Base-by-base conservation (phyloP, 768 basidiomycete genomes). In the Floccularia luteovirens region DNA sequence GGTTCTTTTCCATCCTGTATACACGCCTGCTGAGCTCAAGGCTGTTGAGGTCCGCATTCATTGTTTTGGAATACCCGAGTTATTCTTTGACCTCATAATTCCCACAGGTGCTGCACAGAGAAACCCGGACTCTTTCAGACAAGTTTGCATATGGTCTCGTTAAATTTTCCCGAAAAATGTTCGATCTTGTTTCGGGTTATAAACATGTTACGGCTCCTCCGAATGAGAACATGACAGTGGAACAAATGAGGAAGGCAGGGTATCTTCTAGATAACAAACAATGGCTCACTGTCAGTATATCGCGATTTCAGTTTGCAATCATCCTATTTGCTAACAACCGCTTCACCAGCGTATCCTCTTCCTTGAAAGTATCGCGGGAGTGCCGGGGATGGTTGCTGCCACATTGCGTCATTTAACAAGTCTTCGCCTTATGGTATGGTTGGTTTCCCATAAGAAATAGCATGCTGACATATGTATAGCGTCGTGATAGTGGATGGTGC, bases 311-410 rank as follows among this genome's bases (percentile, higher is more conserved):
- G 27, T 8, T 28, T 28, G 27, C 27, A 8, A 14, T n/a, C 8
- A 28, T 28, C 27, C 27, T 28, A n/a, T n/a, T n/a, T 37, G 28
- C 31, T 48, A 19, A 43, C 35, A n/a, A 19, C 17, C 30, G 34
- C 19, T 39, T 24, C 30, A 8, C n/a, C 41, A 75, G 75, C 69
- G 75, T 25, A 74, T 75, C 37, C 50, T 74, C 19, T 67, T 72
- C 63, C 70, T 98, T 24, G 94, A 98, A 63, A 82, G 75, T 38
- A 78, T 96, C 39, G 96, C 96, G 10, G 96, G 89, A 16, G 92
- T 97, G 1, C 94, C 94, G 14, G 93, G 93, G 3, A 93, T 93
- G 90, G 90, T 87, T n/a, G 89, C 79, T 10, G 88, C 86, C 6
- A 82, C 82, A 21, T 67, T 93, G 24, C 75, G 96, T 20, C 96